Base-by-base conservation (phyloP, 306 rosid genomes). In the Phaseolus lunatus region DNA sequence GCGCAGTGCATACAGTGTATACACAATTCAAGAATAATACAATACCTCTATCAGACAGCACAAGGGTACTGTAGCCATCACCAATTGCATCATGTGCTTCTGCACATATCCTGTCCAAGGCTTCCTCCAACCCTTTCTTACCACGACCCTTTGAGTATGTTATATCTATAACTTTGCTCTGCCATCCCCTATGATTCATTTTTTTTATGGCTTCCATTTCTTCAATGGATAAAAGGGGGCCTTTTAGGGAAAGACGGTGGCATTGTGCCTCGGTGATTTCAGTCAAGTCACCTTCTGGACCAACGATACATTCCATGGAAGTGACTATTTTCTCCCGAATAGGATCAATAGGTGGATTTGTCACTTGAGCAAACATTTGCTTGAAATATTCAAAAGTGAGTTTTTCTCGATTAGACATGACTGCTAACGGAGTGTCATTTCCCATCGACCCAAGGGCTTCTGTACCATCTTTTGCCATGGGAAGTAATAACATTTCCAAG, bases 351-450 rank as follows among this genome's bases (percentile, higher is more conserved):
- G 67, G 67, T 31, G 67, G 67, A 23, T 61, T 61, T 61, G 67
- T 61, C 67, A 61, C 67, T 61, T 61, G 67, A 44, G 67, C 67
- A 31, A 61, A 61, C 67, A 61, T 61, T 61, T 61, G 67, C 67
- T 61, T 61, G 23, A 61, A 61, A 39, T 61, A 61, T 39, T 61
- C 67, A 16, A 61, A 61, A 14, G 67, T 61, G 43, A 61, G 67
- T 61, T 61, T 61, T 61, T 61, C 67, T 61, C 67, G 29, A 61
- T 61, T 61, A 31, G 67, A 61, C 67, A 61, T 61, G 22, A 61
- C 14, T 12, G 67, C 67, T 61, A 61, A 61, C n/a, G 67, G 67
- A 61, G 67, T 61, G 29, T 61, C 67, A 61, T 61, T 61, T 29
- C 67, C 67, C 67, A 61, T 61, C 7, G 67, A 61, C 22, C 67